Evolutionary conservation across 257 asterid genomes (phyloP).

Genomic region (Solanum acaule): DNA sequence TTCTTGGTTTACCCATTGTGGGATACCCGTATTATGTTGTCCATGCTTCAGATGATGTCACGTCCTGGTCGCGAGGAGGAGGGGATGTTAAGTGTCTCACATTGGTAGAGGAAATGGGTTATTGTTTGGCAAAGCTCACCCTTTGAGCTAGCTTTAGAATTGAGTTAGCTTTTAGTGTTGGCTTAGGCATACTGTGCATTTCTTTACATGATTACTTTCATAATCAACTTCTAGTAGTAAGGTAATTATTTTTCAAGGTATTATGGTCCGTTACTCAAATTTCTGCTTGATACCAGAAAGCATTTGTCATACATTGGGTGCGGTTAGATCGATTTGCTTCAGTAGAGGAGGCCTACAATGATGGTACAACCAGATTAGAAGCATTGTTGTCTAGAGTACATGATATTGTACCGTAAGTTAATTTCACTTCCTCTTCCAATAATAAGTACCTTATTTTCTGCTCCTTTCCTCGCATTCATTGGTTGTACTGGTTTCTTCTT

Average conservation of each 20-base stretch:
- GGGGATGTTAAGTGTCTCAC: neutral
- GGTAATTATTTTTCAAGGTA: neutral
- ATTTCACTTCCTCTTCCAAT: neutral
- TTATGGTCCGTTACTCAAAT: neutral
- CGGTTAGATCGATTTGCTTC: conserved; percentile 68
- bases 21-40: neutral
- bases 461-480: conserved; percentile 2
- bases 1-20: neutral
- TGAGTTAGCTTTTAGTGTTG: neutral
- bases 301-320: conserved; percentile 94
- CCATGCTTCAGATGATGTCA: neutral
- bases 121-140: neutral
- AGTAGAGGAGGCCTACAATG: conserved; percentile 68
- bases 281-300: conserved; percentile 50
- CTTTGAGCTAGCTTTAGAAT: neutral
- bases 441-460: neutral
- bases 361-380: conserved; percentile 66
- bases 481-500: conserved; percentile 13
- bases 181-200: neutral
- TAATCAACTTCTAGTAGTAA: neutral
- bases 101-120: neutral
- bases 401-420: conserved; percentile 62
- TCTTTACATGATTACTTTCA: neutral
- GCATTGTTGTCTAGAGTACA: conserved; percentile 77
- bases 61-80: neutral